Percentiles rank a stretch among this genome's conserved stretches.
Conservation (phyloP, 1,139 yeast species). For the Lizanozyma gosingica region DNA sequence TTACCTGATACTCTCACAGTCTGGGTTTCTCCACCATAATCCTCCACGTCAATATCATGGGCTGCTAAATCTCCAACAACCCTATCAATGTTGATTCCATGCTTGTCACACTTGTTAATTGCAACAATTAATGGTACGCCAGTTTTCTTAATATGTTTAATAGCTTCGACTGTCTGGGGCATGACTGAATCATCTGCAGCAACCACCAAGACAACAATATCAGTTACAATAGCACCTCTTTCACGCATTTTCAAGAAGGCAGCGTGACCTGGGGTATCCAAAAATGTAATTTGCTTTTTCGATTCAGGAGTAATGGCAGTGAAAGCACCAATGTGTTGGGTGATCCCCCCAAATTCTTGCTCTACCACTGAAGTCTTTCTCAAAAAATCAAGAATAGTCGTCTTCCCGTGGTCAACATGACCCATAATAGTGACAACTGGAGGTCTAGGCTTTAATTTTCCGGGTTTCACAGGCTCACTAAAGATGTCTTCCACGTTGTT, state of each 20-base stretch:
- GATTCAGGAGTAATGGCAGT: conserved; percentile 72
- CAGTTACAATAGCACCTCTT: conserved; percentile 92
- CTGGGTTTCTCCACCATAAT: conserved; percentile 93
- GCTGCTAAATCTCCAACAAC: conserved; percentile 72
- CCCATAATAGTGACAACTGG: conserved; percentile 99
- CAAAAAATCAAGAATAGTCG: conserved; percentile 81
- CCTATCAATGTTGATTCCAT: conserved; percentile 59
- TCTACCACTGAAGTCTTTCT: conserved; percentile 78
- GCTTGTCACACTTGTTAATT: conserved; percentile 84
- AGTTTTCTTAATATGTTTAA: conserved; percentile 79
- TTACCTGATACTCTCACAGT: conserved; percentile 83
- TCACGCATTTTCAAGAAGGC: conserved; percentile 95
- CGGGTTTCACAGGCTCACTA: conserved; percentile 36
- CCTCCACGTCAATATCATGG: conserved; percentile 79
- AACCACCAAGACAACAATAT: conserved; percentile 86
- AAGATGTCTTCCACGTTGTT: conserved; percentile 58
- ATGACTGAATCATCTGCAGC: conserved; percentile 97
- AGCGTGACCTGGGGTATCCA: conserved; percentile 98
- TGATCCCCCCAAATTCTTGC: conserved; percentile 91
- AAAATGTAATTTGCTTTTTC: conserved; percentile 70
- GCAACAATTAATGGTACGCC: conserved; percentile 89
- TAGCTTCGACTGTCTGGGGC: conserved; percentile 97
- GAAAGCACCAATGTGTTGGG: conserved; percentile 97
- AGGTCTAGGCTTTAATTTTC: conserved; percentile 56
- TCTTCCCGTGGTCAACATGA: conserved; percentile 97